Conservation (phyloP, 2,329 filamentous ascomycete genomes). For the Ceratocystis colombiana region DNA sequence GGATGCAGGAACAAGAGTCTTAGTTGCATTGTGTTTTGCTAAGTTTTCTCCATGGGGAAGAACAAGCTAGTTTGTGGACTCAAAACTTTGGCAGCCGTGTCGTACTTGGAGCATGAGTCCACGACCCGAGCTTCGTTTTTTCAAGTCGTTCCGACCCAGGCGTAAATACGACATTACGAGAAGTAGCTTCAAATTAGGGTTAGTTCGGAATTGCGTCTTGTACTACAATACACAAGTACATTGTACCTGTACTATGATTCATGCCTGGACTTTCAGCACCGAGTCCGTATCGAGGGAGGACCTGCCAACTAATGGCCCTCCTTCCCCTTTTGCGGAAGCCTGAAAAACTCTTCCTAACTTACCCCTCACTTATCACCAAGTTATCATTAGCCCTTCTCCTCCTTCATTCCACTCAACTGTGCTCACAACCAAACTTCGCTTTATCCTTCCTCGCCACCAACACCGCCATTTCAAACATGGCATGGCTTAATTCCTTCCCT, state of each 20-base stretch:
- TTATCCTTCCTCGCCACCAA: constrained; percentile 1
- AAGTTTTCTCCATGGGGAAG: not conserved
- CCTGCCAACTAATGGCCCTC: not conserved
- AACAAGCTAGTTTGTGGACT: too few relatives aligned
- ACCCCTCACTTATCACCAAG: not conserved
- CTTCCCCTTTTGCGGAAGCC: not conserved
- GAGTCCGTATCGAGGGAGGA: not conserved
- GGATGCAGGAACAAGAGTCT: not conserved
- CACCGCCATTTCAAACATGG: not conserved
- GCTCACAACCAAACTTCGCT: not conserved
- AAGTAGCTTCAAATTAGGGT: not conserved
- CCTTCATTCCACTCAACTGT: not conserved
- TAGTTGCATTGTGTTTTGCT: not conserved
- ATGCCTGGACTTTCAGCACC: too few relatives aligned
- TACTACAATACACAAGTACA: not conserved
- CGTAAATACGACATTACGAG: not conserved
- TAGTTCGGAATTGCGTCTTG: not conserved
- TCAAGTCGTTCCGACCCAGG: not conserved
- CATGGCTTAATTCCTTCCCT: not conserved
- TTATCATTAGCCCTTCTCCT: not conserved
- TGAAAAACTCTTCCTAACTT: not conserved
- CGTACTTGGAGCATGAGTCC: too few relatives aligned
- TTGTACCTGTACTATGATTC: not conserved
- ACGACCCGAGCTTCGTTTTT: too few relatives aligned
- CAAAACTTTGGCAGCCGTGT: too few relatives aligned